A percentile compares a stretch with the other conserved stretches of the same genome.
Evolutionary conservation across 306 rosid species (phyloP).

Genomic region (Quercus ilex): DNA sequence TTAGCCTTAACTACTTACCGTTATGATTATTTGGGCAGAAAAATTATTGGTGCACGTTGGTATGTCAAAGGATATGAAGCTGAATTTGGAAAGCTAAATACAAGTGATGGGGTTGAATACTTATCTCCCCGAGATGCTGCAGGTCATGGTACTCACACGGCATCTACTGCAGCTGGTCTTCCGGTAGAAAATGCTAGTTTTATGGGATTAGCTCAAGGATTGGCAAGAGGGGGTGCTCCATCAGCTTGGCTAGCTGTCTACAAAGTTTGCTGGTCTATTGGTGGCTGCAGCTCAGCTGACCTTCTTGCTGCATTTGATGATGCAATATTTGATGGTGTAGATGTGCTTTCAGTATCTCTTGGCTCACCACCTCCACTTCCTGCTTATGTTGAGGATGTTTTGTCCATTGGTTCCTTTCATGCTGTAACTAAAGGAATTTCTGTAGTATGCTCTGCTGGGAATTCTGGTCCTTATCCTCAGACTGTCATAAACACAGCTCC

Average conservation of each 20-base stretch:
- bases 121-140: slow-evolving; percentile 52
- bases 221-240: slow-evolving; percentile 70
- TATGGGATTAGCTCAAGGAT: slow-evolving; percentile 51
- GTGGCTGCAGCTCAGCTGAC: slow-evolving; percentile 55
- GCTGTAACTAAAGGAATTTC: slow-evolving; percentile 53
- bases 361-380: slow-evolving; percentile 55
- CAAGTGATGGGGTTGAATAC: slow-evolving; percentile 37
- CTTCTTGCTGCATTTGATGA: slow-evolving; percentile 69
- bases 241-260: slow-evolving; percentile 51
- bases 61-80: slow-evolving; percentile 67
- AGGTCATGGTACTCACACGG: slow-evolving; percentile 65
- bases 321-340: slow-evolving; percentile 56
- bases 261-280: slow-evolving; percentile 61
- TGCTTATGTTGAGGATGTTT: slow-evolving; percentile 45
- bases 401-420: slow-evolving; percentile 60
- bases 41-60: slow-evolving; percentile 72
- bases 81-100: slow-evolving; percentile 47
- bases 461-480: slow-evolving; percentile 60
- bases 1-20: neutral
- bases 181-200: slow-evolving; percentile 39
- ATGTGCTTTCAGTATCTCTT: slow-evolving; percentile 50
- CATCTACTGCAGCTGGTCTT: slow-evolving; percentile 60
- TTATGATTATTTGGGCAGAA: slow-evolving; percentile 33
- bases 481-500: slow-evolving; percentile 59
- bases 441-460: slow-evolving; percentile 59